These are phyloP conservation scores for Penicillium canescens DNA, from an alignment of 495 filamentous ascomycete genomes.

Conservation along the genomic window DNA sequence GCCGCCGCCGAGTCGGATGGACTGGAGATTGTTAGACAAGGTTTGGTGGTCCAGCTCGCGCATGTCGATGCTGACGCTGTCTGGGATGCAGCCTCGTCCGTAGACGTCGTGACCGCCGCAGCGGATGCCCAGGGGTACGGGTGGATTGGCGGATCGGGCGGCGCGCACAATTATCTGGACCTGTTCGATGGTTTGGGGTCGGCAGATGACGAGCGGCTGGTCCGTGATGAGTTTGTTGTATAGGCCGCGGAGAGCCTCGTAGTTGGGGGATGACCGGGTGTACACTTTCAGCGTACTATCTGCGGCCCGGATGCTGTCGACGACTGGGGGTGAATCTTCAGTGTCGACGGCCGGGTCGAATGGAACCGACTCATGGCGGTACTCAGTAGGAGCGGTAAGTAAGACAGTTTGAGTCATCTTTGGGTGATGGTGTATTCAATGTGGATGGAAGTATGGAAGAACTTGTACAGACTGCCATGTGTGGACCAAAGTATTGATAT, in stretches of 20 bases:
- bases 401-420: constrained; percentile 2
- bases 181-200: constrained; percentile 1
- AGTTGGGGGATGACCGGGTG: constrained; percentile 1
- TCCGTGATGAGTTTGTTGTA: constrained; percentile 3
- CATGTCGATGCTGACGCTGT: constrained; percentile 9
- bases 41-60: constrained; percentile 4
- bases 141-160: background rate
- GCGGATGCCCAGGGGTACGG: constrained; percentile 1
- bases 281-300: constrained; percentile 3
- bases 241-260: background rate
- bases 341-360: background rate
- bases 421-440: background rate
- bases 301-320: background rate
- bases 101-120: constrained; percentile 7
- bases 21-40: background rate
- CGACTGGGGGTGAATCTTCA: background rate
- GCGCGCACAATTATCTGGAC: constrained; percentile 1
- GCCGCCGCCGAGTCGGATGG: constrained; percentile 3
- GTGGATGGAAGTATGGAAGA: too few species aligned
- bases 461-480: too few species aligned
- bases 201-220: constrained; percentile 1
- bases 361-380: background rate
- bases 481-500: background rate
- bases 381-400: background rate
- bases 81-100: background rate